Evolutionary conservation across 2,329 filamentous ascomycete genomes (phyloP), one percentile per base, ranked within the genome.

Genomic region (Myotisia sp.): DNA sequence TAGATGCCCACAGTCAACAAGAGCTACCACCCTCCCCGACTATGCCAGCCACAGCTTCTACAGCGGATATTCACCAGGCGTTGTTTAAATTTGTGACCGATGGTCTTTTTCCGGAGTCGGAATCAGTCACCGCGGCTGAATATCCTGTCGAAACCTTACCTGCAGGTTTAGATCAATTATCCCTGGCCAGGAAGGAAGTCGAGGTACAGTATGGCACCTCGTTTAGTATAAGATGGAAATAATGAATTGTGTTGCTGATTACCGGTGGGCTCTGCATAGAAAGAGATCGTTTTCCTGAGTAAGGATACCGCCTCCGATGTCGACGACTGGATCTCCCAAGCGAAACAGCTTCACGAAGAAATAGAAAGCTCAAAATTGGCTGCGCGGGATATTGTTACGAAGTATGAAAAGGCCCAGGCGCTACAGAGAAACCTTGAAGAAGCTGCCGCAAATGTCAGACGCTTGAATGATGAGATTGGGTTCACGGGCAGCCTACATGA

Each of bases 321-420:
- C 33, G 79, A 84, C 50, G 71, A 76, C 33, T 95, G 87, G 87
- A 81, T 92, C 37, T 62, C 68, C 33, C 83, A 90, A 54, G 84
- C 86, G 30, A 83, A 83, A 56, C 74, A 77, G 34, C 70, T 94
- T 5, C 83, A 92, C 54, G 71, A 77, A 41, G 87, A 94, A 51
- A 87, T 94, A 44, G 74, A 82, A 47, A 71, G 74, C 29, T 87
- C 84, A 16, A 78, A 83, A 48, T 69, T 72, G 10, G 76, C 85
- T 22, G 85, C 87, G 14, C 76, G 76, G 48, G 76, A 85, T 38
- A 92, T 95, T 38, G 71, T 87, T 4, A 70, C 76, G 28, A 73
- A 84, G 47, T 77, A 85, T 34, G 79, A 87, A 49, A 71, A 67
- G 18, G 74, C 77, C 8, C 72, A 74, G 40, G 62, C 65, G 26